Conservation (phyloP, 139 green algal genomes). For the Closterium sp. region DNA sequence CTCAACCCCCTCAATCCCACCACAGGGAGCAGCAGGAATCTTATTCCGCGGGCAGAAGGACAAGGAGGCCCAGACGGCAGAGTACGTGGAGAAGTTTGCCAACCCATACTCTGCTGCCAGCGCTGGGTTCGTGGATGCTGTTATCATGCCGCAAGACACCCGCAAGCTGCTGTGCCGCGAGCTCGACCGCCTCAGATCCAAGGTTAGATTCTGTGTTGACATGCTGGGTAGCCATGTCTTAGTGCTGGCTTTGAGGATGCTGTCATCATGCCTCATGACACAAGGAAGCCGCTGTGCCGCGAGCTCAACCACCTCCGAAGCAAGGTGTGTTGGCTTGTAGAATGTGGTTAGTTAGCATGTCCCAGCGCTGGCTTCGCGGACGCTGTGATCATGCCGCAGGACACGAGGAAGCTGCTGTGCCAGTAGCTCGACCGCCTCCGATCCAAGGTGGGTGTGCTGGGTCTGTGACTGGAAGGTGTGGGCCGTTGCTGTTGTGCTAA, state of each 20-base stretch:
- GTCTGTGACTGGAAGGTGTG: too few species aligned
- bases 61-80: neutral
- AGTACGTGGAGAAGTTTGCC: conserved; percentile 60
- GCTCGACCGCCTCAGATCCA: neutral
- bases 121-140: neutral
- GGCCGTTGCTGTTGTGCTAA: too few species aligned
- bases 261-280: neutral
- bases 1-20: neutral
- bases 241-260: neutral
- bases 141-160: neutral
- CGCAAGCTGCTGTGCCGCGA: neutral
- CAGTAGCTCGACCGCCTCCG: too few species aligned
- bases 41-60: conserved; percentile 52
- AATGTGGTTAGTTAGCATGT: neutral
- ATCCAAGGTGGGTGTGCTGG: too few species aligned
- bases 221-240: neutral
- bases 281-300: neutral
- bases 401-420: neutral
- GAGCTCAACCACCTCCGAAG: neutral
- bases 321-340: neutral
- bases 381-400: neutral
- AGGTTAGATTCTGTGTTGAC: neutral
- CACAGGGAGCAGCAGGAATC: conserved; percentile 65
- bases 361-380: neutral
- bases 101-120: conserved; percentile 11